These are phyloP conservation scores for Cucumis melo DNA, from an alignment of 306 rosid species.

Conservation along the genomic window DNA sequence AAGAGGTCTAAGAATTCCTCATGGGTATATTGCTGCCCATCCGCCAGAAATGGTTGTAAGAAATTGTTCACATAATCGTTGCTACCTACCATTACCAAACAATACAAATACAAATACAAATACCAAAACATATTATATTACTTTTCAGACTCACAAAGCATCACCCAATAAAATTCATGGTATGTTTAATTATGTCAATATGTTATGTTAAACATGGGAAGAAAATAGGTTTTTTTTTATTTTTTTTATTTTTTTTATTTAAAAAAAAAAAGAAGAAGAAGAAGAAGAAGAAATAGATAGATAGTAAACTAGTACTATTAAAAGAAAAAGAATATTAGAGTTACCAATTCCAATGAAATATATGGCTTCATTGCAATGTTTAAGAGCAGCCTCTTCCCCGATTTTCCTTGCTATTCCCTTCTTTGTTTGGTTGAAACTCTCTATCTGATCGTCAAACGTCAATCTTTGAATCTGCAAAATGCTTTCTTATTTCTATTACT, in stretches of 20 bases:
- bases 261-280: too few species aligned
- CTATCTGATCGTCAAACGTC: slow-evolving; percentile 66
- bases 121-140: not conserved
- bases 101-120: too few species aligned
- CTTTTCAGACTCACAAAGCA: too few species aligned
- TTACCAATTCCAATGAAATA: slow-evolving; percentile 50
- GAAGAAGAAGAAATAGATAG: too few species aligned
- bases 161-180: too few species aligned
- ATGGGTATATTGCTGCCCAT: slow-evolving; percentile 66
- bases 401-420: slow-evolving; percentile 30
- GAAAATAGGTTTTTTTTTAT: too few species aligned
- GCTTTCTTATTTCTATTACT: too few species aligned
- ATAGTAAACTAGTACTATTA: too few species aligned
- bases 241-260: too few species aligned
- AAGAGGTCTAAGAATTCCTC: slow-evolving; percentile 39
- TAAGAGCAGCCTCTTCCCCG: slow-evolving; percentile 37
- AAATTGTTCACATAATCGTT: slow-evolving; percentile 84
- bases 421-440: slow-evolving; percentile 35
- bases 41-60: slow-evolving; percentile 74
- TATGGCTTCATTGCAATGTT: slow-evolving; percentile 47
- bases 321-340: too few species aligned
- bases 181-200: too few species aligned
- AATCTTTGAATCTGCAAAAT: slow-evolving; percentile 49
- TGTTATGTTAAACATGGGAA: too few species aligned
- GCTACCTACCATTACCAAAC: slow-evolving; percentile 36